Conservation (phyloP, 768 basidiomycete genomes). For the Thelephora aurantiotincta region DNA sequence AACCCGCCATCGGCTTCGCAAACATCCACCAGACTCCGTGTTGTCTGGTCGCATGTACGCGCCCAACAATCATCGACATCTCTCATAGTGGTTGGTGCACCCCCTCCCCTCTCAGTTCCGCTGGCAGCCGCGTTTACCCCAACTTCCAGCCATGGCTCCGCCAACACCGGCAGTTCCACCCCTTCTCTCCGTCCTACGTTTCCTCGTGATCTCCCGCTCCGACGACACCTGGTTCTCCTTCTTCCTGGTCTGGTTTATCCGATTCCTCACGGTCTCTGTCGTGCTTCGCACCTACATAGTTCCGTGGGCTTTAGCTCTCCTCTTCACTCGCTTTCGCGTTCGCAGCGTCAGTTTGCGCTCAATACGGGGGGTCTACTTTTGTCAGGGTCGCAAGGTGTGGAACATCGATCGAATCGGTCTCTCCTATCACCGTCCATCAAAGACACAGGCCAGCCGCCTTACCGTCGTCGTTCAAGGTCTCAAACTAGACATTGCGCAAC, state of each 20-base stretch:
- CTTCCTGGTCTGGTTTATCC: constrained; percentile 33
- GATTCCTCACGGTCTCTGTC: constrained; percentile 39
- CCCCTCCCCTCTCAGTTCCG: too few species aligned
- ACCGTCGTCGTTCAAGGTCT: constrained; percentile 50
- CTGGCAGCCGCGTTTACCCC: too few species aligned
- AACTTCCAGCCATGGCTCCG: too few species aligned
- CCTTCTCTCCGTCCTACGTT: too few species aligned
- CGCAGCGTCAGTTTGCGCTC: constrained; percentile 67
- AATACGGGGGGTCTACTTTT: constrained; percentile 62
- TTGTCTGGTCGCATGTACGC: too few species aligned
- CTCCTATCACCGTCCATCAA: constrained; percentile 38
- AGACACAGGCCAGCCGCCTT: constrained; percentile 39
- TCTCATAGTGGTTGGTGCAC: too few species aligned
- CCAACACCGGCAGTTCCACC: too few species aligned
- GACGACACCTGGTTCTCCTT: constrained; percentile 17
- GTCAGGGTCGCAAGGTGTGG: constrained; percentile 36
- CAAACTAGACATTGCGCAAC: constrained; percentile 32
- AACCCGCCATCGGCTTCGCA: too few species aligned
- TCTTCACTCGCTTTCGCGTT: constrained; percentile 48
- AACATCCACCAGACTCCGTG: too few species aligned
- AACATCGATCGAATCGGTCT: constrained; percentile 54
- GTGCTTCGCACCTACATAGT: constrained; percentile 52
- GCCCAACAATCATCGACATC: too few species aligned
- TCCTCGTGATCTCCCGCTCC: too few species aligned
- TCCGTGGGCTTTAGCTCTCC: constrained; percentile 44